Conservation (phyloP, 1,284 basidiomycete genomes). For the Sanghuangporus sanghuang region DNA sequence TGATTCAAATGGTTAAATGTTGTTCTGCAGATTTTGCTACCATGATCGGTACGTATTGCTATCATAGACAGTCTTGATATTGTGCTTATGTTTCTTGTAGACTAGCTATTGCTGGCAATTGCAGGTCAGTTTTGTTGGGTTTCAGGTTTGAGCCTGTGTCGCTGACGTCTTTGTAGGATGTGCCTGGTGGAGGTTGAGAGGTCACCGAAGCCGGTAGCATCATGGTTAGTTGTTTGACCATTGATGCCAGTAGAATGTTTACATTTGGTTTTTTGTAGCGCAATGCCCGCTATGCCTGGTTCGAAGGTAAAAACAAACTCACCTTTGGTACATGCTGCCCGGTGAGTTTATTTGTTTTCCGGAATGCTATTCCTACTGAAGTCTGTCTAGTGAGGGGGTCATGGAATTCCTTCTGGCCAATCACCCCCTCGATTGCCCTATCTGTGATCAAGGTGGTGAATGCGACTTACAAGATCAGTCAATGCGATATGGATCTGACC, state of each 20-base stretch:
- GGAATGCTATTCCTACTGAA: slow-evolving; percentile 16
- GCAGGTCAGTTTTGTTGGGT: slow-evolving; percentile 56
- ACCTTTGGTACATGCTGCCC: slow-evolving; percentile 91
- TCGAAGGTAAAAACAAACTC: slow-evolving; percentile 96
- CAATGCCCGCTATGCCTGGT: slow-evolving; percentile 98
- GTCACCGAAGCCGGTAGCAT: slow-evolving; percentile 90
- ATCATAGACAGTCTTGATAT: slow-evolving; percentile 22
- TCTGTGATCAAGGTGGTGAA: slow-evolving; percentile 98
- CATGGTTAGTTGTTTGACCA: slow-evolving; percentile 56
- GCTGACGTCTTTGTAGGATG: slow-evolving; percentile 53
- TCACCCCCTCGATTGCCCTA: slow-evolving; percentile 97
- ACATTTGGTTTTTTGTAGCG: slow-evolving; percentile 41
- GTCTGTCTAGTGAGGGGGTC: slow-evolving; percentile 75
- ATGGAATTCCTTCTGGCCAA: slow-evolving; percentile 99
- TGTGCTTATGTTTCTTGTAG: slow-evolving; percentile 30
- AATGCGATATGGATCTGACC: slow-evolving; percentile 98
- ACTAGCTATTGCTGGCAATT: slow-evolving; percentile 92
- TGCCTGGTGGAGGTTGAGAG: slow-evolving; percentile 96
- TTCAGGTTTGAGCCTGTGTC: background rate
- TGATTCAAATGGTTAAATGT: slow-evolving; percentile 16
- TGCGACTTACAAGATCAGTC: slow-evolving; percentile 99
- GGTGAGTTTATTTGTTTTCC: slow-evolving; percentile 39
- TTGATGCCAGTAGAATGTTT: background rate
- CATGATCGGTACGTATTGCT: slow-evolving; percentile 66
- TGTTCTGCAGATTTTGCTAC: slow-evolving; percentile 74